Evolutionary conservation across 176 grass and related monocot genomes (phyloP), one percentile per base, ranked within the genome.

Genomic region (Lolium perenne): DNA sequence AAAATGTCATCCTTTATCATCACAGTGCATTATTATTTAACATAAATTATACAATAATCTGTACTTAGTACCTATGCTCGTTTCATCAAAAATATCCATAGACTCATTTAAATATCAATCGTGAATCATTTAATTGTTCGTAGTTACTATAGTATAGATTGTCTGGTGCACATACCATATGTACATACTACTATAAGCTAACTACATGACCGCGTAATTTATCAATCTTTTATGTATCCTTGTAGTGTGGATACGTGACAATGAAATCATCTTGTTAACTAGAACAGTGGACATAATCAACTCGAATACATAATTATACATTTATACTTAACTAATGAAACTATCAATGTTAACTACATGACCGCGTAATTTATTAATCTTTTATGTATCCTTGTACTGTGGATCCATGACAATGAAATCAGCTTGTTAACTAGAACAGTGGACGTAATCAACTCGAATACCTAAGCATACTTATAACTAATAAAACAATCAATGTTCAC

Each of bases 181-280:
- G 7, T 15, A 74, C 15, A 66, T 13, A n/a, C n/a, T n/a, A n/a
- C n/a, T n/a, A 17, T 1, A 47, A 78, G 63, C 63, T 82, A 77
- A 58, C 78, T 73, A 16, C 29, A 54, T 20, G 38, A 25, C 38
- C n/a, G 14, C 13, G 71, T 29, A 51, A 3, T 6, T 4, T 5
- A 38, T 10, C 54, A 59, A 50, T 64, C 73, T 14, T 54, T 23
- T 54, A 32, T 60, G n/a, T 61, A 86, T 70, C 29, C 8, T 55
- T 90, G 79, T 65, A 84, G 61, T 57, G 32, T 55, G 6, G 64
- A 63, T 55, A 43, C 22, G 38, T 15, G 88, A 86, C 71, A 78
- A 35, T 77, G 32, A 8, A 74, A 74, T 7, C 8, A 3, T 18
- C 66, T 17, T 16, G 46, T 64, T 73, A 38, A 73, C 62, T 55